These are phyloP conservation scores for Paradendryphiella salina DNA, from an alignment of 2,329 filamentous ascomycete species.

Conservation along the genomic window DNA sequence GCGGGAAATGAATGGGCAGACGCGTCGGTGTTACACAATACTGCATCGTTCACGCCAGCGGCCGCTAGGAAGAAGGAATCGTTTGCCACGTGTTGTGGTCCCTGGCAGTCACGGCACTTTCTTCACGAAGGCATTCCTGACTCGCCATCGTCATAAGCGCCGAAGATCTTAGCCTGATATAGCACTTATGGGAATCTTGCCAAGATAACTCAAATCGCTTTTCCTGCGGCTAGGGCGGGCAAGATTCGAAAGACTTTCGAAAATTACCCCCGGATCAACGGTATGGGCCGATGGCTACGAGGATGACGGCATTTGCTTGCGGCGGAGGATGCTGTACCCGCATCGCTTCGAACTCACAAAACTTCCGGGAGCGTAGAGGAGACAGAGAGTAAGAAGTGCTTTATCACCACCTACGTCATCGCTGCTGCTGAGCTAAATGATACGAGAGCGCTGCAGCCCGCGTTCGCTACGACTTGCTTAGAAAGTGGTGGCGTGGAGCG, in stretches of 20 bases:
- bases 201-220: slow-evolving; percentile 17
- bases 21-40: slow-evolving; percentile 15
- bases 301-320: slow-evolving; percentile 21
- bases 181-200: slow-evolving; percentile 15
- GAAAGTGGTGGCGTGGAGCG: slow-evolving; percentile 6
- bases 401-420: slow-evolving; percentile 3
- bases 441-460: slow-evolving; percentile 1
- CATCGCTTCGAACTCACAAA: slow-evolving; percentile 16
- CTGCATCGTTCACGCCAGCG: slow-evolving; percentile 38
- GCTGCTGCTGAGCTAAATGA: slow-evolving; percentile 11
- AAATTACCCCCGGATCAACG: slow-evolving; percentile 14
- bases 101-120: slow-evolving; percentile 31
- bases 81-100: slow-evolving; percentile 38
- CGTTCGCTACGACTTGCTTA: slow-evolving; percentile 6
- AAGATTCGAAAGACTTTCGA: slow-evolving; percentile 2
- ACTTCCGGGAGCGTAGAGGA: slow-evolving; percentile 13
- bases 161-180: slow-evolving; percentile 27
- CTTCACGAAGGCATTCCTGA: slow-evolving; percentile 31
- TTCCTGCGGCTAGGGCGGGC: slow-evolving; percentile 17
- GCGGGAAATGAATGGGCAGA: slow-evolving; percentile 7
- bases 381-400: background rate
- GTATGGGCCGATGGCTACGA: slow-evolving; percentile 24
- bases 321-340: slow-evolving; percentile 10
- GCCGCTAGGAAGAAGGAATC: slow-evolving; percentile 36
- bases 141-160: slow-evolving; percentile 31